phyloP scores from a whole-genome alignment of 2,329 filamentous ascomycete species.

The Ophiostoma fasciatum region DNA sequence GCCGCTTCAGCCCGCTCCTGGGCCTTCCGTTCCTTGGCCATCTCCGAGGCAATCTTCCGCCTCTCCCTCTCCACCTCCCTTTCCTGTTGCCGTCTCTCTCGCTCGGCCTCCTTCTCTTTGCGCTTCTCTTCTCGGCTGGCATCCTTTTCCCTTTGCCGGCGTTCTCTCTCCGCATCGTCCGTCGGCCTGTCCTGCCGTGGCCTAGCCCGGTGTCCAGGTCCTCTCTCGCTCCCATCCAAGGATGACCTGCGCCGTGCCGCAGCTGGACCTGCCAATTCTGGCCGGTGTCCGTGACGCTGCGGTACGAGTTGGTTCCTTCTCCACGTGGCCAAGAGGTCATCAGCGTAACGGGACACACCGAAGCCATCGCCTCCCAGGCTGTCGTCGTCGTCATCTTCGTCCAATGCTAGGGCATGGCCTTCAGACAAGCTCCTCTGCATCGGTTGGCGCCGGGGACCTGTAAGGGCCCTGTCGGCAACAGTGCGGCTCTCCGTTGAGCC shows the following conservation, averaged over 20 bases:
- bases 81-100: slow-evolving; percentile 38
- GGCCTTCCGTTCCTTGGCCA: slow-evolving; percentile 45
- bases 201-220: neutral
- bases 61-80: slow-evolving; percentile 41
- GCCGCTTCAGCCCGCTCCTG: slow-evolving; percentile 48
- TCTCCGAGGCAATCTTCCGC: slow-evolving; percentile 41
- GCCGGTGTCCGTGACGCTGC: slow-evolving; percentile 2
- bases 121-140: slow-evolving; percentile 25
- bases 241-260: neutral
- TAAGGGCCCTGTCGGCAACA: neutral
- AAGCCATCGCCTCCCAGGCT: neutral
- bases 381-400: slow-evolving; percentile 4
- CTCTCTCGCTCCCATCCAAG: neutral
- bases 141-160: slow-evolving; percentile 11
- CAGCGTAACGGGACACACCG: neutral
- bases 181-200: slow-evolving; percentile 2
- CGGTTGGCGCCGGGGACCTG: neutral
- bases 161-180: slow-evolving; percentile 9
- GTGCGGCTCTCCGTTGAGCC: too few species aligned
- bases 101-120: slow-evolving; percentile 37
- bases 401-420: slow-evolving; percentile 2
- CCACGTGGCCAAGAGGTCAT: slow-evolving; percentile 5
- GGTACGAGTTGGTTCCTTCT: neutral
- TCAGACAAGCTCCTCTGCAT: slow-evolving; percentile 7
- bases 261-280: neutral